Evolutionary conservation across 768 basidiomycete genomes (phyloP).

Genomic region (Galerina marginata): DNA sequence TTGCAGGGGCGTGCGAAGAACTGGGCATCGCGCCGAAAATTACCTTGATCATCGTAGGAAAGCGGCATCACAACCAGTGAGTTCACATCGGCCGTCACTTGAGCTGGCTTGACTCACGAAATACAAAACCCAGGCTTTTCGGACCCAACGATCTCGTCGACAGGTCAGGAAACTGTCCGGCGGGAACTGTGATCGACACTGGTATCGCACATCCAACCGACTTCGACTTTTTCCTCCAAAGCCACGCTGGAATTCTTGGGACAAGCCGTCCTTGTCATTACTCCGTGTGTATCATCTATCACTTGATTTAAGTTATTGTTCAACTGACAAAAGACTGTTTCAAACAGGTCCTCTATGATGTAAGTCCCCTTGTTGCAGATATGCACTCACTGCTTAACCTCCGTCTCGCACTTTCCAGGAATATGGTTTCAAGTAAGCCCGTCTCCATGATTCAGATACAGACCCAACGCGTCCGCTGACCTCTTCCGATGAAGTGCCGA

Average conservation of each 20-base stretch:
- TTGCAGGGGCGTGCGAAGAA: conserved; percentile 64
- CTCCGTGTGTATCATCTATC: conserved; percentile 35
- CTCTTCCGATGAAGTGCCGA: conserved; percentile 49
- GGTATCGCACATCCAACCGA: conserved; percentile 74
- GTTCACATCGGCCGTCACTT: background rate
- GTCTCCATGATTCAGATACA: background rate
- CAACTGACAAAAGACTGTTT: background rate
- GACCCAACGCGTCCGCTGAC: background rate
- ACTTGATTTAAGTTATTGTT: background rate
- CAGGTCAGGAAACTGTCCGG: conserved; percentile 72
- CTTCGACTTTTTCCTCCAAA: conserved; percentile 80
- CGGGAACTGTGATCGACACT: conserved; percentile 79
- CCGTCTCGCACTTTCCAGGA: conserved; percentile 12
- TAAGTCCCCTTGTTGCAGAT: background rate
- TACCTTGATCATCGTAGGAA: conserved; percentile 81
- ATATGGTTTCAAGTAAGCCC: conserved; percentile 55
- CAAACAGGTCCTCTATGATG: conserved; percentile 47
- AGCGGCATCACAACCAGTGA: conserved; percentile 61
- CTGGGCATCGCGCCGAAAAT: conserved; percentile 66
- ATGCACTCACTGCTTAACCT: background rate
- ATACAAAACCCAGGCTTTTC: no score
- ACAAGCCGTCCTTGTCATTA: conserved; percentile 64
- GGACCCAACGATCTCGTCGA: conserved; percentile 47
- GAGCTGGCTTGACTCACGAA: no score
- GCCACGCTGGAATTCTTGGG: conserved; percentile 78